Evolutionary conservation across 371 early-diverging fungal genomes (phyloP).

Genomic region (Mortierella sp.): DNA sequence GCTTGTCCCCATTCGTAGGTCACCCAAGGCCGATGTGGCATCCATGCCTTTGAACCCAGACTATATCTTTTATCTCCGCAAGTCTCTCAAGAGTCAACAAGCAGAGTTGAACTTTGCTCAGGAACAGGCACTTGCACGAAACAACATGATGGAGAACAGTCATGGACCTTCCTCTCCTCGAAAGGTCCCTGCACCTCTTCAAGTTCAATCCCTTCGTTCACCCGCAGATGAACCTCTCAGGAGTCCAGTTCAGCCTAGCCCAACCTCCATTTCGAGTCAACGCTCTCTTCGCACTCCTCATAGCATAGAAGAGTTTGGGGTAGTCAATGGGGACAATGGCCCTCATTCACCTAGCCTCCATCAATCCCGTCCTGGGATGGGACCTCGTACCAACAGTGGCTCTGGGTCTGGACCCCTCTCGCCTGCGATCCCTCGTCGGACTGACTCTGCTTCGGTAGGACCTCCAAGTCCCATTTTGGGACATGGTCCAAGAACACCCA

Average conservation of each 20-base stretch:
- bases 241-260: slow-evolving; percentile 28
- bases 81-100: slow-evolving; percentile 34
- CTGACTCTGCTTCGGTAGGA: slow-evolving; percentile 26
- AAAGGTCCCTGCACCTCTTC: slow-evolving; percentile 37
- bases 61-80: slow-evolving; percentile 39
- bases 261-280: slow-evolving; percentile 25
- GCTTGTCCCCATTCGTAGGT: slow-evolving; percentile 38
- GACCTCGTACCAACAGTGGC: slow-evolving; percentile 1
- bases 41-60: slow-evolving; percentile 46
- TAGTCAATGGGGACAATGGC: background rate
- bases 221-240: slow-evolving; percentile 11
- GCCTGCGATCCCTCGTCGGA: slow-evolving; percentile 31
- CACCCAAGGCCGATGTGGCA: slow-evolving; percentile 49
- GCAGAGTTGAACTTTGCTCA: slow-evolving; percentile 25
- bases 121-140: slow-evolving; percentile 15
- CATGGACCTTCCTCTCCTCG: background rate
- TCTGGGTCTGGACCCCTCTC: slow-evolving; percentile 20
- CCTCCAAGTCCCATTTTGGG: slow-evolving; percentile 27
- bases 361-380: background rate
- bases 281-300: slow-evolving; percentile 30
- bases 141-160: slow-evolving; percentile 7
- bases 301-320: slow-evolving; percentile 24
- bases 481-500: slow-evolving; percentile 32
- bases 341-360: slow-evolving; percentile 5
- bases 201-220: slow-evolving; percentile 22